Percentiles rank a stretch among this genome's conserved stretches.
These are phyloP conservation scores for Nakaseomyces kungkrabaensis DNA, from an alignment of 1,139 yeast genomes.

Conservation along the genomic window DNA sequence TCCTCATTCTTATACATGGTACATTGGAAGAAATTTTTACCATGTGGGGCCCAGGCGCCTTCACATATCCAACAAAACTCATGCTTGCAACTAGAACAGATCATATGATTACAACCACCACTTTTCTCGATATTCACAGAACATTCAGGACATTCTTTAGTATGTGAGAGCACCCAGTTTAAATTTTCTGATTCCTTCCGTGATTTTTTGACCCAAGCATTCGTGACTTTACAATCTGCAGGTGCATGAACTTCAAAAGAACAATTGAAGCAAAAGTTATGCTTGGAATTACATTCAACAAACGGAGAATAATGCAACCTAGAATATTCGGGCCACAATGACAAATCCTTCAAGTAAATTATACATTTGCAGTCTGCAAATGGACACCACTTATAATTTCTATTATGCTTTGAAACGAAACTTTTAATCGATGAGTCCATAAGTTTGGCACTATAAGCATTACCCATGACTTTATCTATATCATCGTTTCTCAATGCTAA, in stretches of 20 bases:
- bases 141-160: slow-evolving; percentile 68
- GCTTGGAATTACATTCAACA: slow-evolving; percentile 58
- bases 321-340: slow-evolving; percentile 22
- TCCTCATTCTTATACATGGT: slow-evolving; percentile 37
- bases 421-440: slow-evolving; percentile 35
- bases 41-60: slow-evolving; percentile 70
- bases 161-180: slow-evolving; percentile 82
- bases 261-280: slow-evolving; percentile 75
- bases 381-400: slow-evolving; percentile 67
- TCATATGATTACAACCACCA: slow-evolving; percentile 97
- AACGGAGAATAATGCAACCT: slow-evolving; percentile 43
- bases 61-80: slow-evolving; percentile 94
- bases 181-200: slow-evolving; percentile 82
- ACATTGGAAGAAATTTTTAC: slow-evolving; percentile 57
- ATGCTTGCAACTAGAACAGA: slow-evolving; percentile 63
- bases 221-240: slow-evolving; percentile 62
- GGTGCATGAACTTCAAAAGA: slow-evolving; percentile 74
- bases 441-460: slow-evolving; percentile 23
- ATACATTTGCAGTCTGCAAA: slow-evolving; percentile 69
- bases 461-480: slow-evolving; percentile 31
- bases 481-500: slow-evolving; percentile 29
- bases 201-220: slow-evolving; percentile 70
- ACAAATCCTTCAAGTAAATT: slow-evolving; percentile 39
- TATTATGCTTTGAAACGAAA: slow-evolving; percentile 44
- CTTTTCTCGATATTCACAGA: slow-evolving; percentile 55